Evolutionary conservation across 208 protist species (phyloP).

Genomic region (Novymonas esmeraldas): DNA sequence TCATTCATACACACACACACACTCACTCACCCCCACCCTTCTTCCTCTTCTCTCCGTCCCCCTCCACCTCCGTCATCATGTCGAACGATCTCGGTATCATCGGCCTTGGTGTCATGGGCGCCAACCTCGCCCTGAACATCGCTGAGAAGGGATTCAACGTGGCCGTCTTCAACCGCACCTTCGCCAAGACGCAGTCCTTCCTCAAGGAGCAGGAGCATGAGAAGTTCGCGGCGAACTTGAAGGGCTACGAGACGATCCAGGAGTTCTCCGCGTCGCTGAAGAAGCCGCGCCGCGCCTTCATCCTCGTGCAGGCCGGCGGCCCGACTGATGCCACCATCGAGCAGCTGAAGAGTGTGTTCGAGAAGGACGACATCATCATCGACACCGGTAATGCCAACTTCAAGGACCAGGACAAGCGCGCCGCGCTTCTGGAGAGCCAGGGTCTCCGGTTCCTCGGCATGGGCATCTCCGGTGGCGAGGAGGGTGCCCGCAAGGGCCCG

Average conservation of each 20-base stretch:
- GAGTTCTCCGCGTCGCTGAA: slow-evolving; percentile 82
- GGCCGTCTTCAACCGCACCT: slow-evolving; percentile 94
- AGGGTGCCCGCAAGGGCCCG: slow-evolving; percentile 98
- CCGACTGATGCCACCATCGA: slow-evolving; percentile 96
- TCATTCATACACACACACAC: slow-evolving; percentile 14
- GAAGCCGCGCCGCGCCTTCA: slow-evolving; percentile 92
- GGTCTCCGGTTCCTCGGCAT: slow-evolving; percentile 95
- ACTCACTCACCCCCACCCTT: slow-evolving; percentile 1
- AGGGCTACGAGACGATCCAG: slow-evolving; percentile 80
- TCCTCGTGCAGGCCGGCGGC: slow-evolving; percentile 97
- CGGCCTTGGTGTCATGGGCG: slow-evolving; percentile 99
- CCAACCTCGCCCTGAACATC: slow-evolving; percentile 99
- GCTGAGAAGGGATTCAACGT: slow-evolving; percentile 95
- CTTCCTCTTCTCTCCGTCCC: not conserved
- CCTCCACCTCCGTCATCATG: slow-evolving; percentile 29
- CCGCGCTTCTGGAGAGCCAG: slow-evolving; percentile 75
- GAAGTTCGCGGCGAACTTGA: slow-evolving; percentile 64
- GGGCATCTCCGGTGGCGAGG: slow-evolving; percentile 99
- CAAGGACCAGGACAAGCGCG: slow-evolving; percentile 94
- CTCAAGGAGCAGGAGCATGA: slow-evolving; percentile 63
- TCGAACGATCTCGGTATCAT: slow-evolving; percentile 96
- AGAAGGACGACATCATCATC: slow-evolving; percentile 95
- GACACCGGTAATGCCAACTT: slow-evolving; percentile 97
- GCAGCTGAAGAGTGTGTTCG: slow-evolving; percentile 78
- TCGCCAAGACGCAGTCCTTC: slow-evolving; percentile 85